Percentiles rank a stretch among this genome's conserved stretches.
These are phyloP conservation scores for Colletotrichum truncatum DNA, from an alignment of 2,329 filamentous ascomycete genomes.

Conservation along the genomic window DNA sequence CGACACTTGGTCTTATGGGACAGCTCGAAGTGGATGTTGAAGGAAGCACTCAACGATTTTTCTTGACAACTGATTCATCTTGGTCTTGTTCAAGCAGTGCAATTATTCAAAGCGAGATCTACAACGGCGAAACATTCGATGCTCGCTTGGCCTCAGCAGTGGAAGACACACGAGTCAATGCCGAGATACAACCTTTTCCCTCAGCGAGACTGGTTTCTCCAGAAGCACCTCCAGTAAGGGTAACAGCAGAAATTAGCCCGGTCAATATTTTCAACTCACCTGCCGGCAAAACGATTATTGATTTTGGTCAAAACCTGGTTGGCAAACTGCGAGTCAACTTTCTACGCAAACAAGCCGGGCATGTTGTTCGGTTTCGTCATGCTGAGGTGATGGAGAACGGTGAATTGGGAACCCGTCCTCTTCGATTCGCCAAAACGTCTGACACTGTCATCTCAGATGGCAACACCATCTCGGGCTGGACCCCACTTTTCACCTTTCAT, in stretches of 20 bases:
- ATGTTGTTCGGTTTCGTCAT: too few relatives aligned
- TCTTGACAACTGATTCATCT: constrained; percentile 46
- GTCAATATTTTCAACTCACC: constrained; percentile 41
- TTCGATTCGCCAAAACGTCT: constrained; percentile 51
- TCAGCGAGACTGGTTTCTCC: constrained; percentile 47
- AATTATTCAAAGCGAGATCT: constrained; percentile 49
- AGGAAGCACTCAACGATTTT: constrained; percentile 36
- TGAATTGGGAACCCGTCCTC: constrained; percentile 50
- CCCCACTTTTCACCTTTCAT: constrained; percentile 61
- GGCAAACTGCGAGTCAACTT: constrained; percentile 53
- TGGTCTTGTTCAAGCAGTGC: too few relatives aligned
- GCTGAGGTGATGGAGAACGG: constrained; percentile 64
- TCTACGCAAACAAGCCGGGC: constrained; percentile 48
- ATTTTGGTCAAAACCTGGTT: constrained; percentile 68
- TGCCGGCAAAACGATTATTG: constrained; percentile 55
- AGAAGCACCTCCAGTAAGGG: constrained; percentile 54
- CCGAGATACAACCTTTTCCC: constrained; percentile 32
- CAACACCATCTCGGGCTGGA: constrained; percentile 39
- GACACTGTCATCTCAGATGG: constrained; percentile 49
- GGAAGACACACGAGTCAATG: too few relatives aligned
- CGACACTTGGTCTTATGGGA: not conserved
- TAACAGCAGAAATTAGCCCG: constrained; percentile 40
- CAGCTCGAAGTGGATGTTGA: constrained; percentile 38
- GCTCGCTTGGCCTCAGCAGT: constrained; percentile 38
- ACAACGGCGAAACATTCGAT: constrained; percentile 63